These are phyloP conservation scores for Gynandropsis gynandra DNA, from an alignment of 345 rosid genomes.

Conservation along the genomic window DNA sequence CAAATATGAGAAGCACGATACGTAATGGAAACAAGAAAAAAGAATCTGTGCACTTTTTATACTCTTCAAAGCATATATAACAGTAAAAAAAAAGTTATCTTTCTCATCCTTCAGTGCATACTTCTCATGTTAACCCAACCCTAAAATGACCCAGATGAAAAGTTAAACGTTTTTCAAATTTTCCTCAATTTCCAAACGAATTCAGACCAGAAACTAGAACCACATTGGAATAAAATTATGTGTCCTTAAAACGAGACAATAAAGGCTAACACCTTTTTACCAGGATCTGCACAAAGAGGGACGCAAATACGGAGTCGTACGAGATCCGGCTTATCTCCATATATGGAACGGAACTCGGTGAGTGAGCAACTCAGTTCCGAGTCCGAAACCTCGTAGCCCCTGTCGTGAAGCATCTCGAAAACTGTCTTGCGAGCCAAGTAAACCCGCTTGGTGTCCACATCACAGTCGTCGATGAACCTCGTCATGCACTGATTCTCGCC, in stretches of 20 bases:
- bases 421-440: constrained; percentile 35
- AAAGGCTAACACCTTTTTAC: constrained; percentile 22
- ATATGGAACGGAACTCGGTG: constrained; percentile 23
- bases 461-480: constrained; percentile 21
- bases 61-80: background rate
- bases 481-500: constrained; percentile 19
- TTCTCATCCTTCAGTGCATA: background rate
- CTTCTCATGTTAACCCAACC: no score
- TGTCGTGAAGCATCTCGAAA: constrained; percentile 31
- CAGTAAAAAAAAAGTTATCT: background rate
- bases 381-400: constrained; percentile 27
- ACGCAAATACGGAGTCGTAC: constrained; percentile 26
- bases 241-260: background rate
- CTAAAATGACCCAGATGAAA: constrained; percentile 1
- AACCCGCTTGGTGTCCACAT: constrained; percentile 25
- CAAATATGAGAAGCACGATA: constrained; percentile 3
- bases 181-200: constrained; percentile 5
- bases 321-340: constrained; percentile 25
- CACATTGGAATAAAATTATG: constrained; percentile 1
- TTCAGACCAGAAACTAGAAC: constrained; percentile 5
- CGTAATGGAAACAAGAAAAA: constrained; percentile 3
- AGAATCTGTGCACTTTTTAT: no score
- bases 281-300: constrained; percentile 20
- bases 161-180: constrained; percentile 7
- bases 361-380: constrained; percentile 19